Conservation (phyloP, 805 yeast genomes). For the Wickerhamomyces rabaulensis region DNA sequence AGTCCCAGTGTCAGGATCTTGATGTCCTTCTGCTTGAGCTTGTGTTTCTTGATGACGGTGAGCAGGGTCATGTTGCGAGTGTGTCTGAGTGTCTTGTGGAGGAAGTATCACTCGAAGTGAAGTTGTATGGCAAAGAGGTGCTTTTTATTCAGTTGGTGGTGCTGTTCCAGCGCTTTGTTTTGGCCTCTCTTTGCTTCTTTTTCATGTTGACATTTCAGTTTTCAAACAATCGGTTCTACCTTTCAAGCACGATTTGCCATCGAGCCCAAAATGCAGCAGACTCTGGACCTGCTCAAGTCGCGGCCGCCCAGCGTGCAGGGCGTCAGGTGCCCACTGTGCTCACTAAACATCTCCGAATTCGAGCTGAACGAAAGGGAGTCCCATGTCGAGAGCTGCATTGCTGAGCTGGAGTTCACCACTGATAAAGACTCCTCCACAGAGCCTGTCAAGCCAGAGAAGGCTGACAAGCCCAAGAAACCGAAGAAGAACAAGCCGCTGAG, state of each 20-base stretch:
- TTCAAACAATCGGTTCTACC: too few species aligned
- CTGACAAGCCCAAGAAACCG: not conserved
- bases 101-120: too few species aligned
- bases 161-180: too few species aligned
- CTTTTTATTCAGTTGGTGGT: too few species aligned
- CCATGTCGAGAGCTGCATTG: constrained; percentile 54
- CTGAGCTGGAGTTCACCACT: constrained; percentile 7
- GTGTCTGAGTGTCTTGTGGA: too few species aligned
- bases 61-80: constrained; percentile 74
- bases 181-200: not conserved
- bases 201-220: not conserved
- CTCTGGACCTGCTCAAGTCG: constrained; percentile 2
- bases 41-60: constrained; percentile 75
- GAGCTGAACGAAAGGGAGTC: constrained; percentile 37
- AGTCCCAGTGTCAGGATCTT: constrained; percentile 76
- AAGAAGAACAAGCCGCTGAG: not conserved
- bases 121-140: too few species aligned
- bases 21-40: constrained; percentile 71
- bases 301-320: not conserved
- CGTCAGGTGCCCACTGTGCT: constrained; percentile 49
- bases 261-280: constrained; percentile 5
- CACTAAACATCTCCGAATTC: constrained; percentile 31
- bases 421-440: constrained; percentile 24
- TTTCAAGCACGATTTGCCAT: not conserved
- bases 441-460: constrained; percentile 16